phyloP scores from a whole-genome alignment of 305 asterid species.

The Solanum chacoense region DNA sequence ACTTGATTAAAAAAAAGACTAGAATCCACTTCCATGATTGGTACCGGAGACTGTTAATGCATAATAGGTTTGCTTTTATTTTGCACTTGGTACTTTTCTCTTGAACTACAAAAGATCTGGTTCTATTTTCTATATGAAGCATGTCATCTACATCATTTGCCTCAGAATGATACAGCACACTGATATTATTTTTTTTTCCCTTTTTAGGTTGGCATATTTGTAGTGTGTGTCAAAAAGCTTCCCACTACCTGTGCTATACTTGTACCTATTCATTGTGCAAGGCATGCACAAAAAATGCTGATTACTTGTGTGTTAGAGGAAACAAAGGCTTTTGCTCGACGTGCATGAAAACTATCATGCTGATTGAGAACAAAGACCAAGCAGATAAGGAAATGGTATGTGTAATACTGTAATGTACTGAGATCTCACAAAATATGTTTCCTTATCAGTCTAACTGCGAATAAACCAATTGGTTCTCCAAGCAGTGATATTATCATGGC shows the following conservation, averaged over 20 bases:
- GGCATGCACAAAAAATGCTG: conserved; percentile 59
- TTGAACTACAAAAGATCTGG: background rate
- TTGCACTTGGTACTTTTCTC: background rate
- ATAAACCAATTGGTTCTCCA: background rate
- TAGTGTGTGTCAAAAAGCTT: conserved; percentile 65
- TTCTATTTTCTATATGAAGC: background rate
- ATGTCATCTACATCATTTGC: background rate
- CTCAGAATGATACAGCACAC: background rate
- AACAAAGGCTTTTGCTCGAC: conserved; percentile 85
- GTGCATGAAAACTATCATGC: conserved; percentile 85
- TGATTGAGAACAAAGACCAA: conserved; percentile 70
- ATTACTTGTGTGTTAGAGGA: conserved; percentile 58
- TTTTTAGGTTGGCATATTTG: conserved; percentile 99
- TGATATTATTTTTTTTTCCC: conserved; percentile 4
- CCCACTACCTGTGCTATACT: conserved; percentile 82
- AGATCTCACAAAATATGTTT: background rate
- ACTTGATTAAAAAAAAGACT: background rate
- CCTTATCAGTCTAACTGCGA: background rate
- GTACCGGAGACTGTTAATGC: background rate
- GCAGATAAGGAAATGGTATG: conserved; percentile 64
- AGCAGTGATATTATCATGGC: background rate
- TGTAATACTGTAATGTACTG: background rate
- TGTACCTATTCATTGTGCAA: conserved; percentile 95
- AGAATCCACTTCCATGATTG: background rate
- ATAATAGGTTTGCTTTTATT: background rate